Evolutionary conservation across 495 filamentous ascomycete genomes (phyloP).

Genomic region (Aspergillus biplanus): DNA sequence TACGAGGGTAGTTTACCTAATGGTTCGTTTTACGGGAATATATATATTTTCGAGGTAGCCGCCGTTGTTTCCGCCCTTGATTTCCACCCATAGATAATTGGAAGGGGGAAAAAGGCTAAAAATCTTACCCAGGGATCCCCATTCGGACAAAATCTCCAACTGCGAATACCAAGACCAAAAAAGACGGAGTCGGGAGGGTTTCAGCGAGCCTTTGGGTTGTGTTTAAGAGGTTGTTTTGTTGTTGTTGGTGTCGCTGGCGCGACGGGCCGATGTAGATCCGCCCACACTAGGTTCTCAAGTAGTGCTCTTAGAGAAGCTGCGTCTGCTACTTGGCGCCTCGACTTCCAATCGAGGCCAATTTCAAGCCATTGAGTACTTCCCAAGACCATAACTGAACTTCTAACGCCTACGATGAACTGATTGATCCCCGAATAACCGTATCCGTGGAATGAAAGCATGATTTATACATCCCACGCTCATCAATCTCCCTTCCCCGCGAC

Average conservation of each 20-base stretch:
- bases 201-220: neutral
- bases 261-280: conserved; percentile 53
- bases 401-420: conserved; percentile 8
- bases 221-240: conserved; percentile 31
- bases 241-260: conserved; percentile 34
- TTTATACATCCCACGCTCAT: conserved; percentile 10
- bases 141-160: conserved; percentile 26
- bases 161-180: conserved; percentile 16
- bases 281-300: neutral
- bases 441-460: conserved; percentile 21
- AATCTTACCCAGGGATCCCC: conserved; percentile 52
- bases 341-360: neutral
- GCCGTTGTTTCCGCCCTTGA: neutral
- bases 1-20: neutral
- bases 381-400: neutral
- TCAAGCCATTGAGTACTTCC: neutral
- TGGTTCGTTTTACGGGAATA: conserved; percentile 8
- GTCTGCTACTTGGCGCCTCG: conserved; percentile 1
- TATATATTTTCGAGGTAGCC: conserved; percentile 28
- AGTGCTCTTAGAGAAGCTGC: neutral
- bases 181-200: neutral
- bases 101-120: neutral
- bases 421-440: neutral
- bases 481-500: conserved; percentile 22
- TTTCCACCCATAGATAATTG: neutral